Evolutionary conservation across 306 rosid species (phyloP).

Genomic region (Casuarina glauca): DNA sequence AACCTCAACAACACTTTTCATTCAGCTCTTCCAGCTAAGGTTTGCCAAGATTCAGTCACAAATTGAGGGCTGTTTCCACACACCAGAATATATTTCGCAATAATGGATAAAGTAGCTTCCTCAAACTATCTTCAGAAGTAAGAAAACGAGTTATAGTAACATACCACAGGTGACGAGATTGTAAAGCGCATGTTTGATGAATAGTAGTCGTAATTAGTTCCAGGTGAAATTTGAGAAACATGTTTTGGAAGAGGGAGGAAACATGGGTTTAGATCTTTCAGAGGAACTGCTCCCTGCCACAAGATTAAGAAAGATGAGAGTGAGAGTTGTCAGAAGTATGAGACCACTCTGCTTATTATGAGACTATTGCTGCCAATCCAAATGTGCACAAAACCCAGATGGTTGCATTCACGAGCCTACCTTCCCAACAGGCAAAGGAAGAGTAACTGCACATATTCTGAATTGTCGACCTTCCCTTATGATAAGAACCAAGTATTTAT

Average conservation of each 20-base stretch:
- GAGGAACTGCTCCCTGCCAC: conserved; percentile 54
- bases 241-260: conserved; percentile 74
- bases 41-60: not conserved
- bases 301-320: conserved; percentile 31
- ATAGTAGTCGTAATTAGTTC: conserved; percentile 82
- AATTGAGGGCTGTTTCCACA: not conserved
- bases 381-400: conserved; percentile 24
- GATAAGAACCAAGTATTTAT: conserved; percentile 64
- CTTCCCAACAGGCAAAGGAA: conserved; percentile 70
- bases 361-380: conserved; percentile 21
- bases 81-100: not conserved
- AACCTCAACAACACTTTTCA: not conserved
- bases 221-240: conserved; percentile 84
- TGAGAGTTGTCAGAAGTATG: conserved; percentile 12
- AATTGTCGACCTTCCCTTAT: conserved; percentile 59
- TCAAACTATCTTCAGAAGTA: conserved; percentile 8
- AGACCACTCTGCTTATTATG: conserved; percentile 17
- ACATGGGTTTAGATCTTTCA: conserved; percentile 59
- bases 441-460: conserved; percentile 70
- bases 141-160: conserved; percentile 26
- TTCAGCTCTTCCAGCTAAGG: not conserved
- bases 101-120: not conserved
- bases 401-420: conserved; percentile 39
- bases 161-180: conserved; percentile 90
- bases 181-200: conserved; percentile 78